Base-by-base conservation (phyloP, 345 rosid species). In the Barbarea vulgaris region DNA sequence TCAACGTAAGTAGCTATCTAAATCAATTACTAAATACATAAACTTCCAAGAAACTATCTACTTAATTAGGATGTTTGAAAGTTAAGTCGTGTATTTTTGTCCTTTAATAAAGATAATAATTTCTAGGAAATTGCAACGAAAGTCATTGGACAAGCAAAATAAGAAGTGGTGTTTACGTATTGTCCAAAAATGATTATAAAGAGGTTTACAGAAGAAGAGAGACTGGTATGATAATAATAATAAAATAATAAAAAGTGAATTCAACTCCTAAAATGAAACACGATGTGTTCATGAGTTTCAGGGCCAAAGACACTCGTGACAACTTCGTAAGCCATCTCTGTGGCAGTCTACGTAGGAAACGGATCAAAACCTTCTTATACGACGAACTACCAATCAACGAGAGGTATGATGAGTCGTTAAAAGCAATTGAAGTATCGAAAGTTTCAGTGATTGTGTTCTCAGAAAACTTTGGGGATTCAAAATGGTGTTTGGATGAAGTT, bases 401-500 rank as follows among this genome's bases (percentile, higher is more conserved):
- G 10, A 37, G 72, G 14, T 74, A 56, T 24, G 66, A 65, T 39
- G 55, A 22, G 56, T 55, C 61, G 5, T 65, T 50, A 50, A 75
- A 64, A 50, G 69, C 66, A 64, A 67, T 67, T 34, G 14, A 67
- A 27, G 46, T 48, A 4, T 58, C 83, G 0, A 75, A 25, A 7
- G 0, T 80, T 39, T 75, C 80, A 9, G 69, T 75, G 41, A 64
- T 80, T 34, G 70, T 80, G 17, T 70, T 79, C 59, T 79, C 82
- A 0, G 75, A 64, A 0, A 34, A 79, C 18, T 70, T 74, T 18
- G 79, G 69, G n/a, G 69, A 70, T 44, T 79, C 79, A 0, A 75
- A 64, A 30, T 79, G 67, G 67, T 79, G 82, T 57, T 65, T 70
- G 21, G 76, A 80, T 44, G 82, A 80, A 70, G 73, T 80, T 15